Percentiles rank a stretch among this genome's conserved stretches.
phyloP scores from a whole-genome alignment of 257 asterid genomes.

The Nicotiana sylvestris region DNA sequence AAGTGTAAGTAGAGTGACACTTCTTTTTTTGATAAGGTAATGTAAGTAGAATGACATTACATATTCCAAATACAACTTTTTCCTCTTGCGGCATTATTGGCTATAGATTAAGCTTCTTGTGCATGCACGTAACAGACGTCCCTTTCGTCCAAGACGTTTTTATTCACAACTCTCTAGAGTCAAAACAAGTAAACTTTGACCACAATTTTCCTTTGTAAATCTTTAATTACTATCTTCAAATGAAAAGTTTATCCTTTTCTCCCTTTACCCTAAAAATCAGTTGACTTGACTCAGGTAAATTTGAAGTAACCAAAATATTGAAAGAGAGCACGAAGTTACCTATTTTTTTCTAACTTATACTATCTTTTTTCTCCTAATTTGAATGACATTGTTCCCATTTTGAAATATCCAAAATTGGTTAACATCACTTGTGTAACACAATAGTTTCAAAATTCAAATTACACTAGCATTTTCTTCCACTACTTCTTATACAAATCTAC shows the following conservation, averaged over 20 bases:
- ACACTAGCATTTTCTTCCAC: background rate
- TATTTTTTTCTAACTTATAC: background rate
- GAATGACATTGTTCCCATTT: background rate
- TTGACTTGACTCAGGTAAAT: background rate
- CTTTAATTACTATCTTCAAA: background rate
- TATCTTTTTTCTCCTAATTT: background rate
- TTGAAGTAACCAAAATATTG: background rate
- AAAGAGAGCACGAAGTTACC: background rate
- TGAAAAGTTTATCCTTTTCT: background rate
- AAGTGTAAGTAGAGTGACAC: background rate
- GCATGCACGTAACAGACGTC: background rate
- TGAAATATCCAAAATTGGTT: background rate
- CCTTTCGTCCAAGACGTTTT: background rate
- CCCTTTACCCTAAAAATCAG: background rate
- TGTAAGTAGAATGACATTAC: background rate
- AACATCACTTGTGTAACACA: background rate
- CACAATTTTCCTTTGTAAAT: background rate
- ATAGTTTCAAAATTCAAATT: background rate
- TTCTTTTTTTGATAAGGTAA: too few species aligned
- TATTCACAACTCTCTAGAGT: background rate
- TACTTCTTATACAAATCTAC: background rate
- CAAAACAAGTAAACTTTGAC: background rate
- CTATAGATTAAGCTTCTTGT: background rate
- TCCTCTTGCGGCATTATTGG: background rate
- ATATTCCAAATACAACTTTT: background rate